phyloP scores from a whole-genome alignment of 2,329 filamentous ascomycete genomes.

The Chaetomiaceae sp. region DNA sequence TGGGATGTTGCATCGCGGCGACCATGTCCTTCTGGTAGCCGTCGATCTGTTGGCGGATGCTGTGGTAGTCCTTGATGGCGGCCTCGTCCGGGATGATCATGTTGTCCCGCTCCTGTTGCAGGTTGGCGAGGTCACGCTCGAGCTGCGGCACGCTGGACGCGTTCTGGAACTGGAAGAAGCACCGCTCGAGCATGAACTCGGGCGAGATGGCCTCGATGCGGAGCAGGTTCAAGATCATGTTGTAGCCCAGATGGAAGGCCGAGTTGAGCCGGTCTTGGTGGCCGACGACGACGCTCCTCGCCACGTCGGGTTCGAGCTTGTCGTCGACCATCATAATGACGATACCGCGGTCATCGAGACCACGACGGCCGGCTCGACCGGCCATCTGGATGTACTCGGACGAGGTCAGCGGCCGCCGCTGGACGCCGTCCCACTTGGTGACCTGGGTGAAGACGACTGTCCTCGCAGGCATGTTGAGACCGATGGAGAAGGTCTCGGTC shows the following conservation, averaged over 20 bases:
- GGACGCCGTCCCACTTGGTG: slow-evolving; percentile 85
- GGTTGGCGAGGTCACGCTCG: slow-evolving; percentile 74
- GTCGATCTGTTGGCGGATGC: slow-evolving; percentile 77
- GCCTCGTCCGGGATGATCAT: slow-evolving; percentile 80
- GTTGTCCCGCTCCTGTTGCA: slow-evolving; percentile 69
- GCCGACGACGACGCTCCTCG: slow-evolving; percentile 91
- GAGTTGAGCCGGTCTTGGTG: slow-evolving; percentile 97
- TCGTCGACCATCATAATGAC: slow-evolving; percentile 99
- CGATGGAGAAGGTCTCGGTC: slow-evolving; percentile 98
- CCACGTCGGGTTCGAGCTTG: slow-evolving; percentile 90
- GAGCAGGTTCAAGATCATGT: slow-evolving; percentile 96
- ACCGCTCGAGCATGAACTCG: slow-evolving; percentile 97
- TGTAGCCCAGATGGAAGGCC: slow-evolving; percentile 95
- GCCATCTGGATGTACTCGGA: slow-evolving; percentile 99
- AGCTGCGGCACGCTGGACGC: slow-evolving; percentile 77
- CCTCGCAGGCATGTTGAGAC: slow-evolving; percentile 98
- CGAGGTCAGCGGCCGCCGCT: slow-evolving; percentile 77
- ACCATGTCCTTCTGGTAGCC: slow-evolving; percentile 85
- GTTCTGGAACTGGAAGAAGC: slow-evolving; percentile 98
- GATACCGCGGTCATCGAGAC: slow-evolving; percentile 94
- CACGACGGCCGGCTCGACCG: slow-evolving; percentile 90
- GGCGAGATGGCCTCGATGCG: slow-evolving; percentile 99
- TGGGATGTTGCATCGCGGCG: slow-evolving; percentile 84
- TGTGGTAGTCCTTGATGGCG: slow-evolving; percentile 91
- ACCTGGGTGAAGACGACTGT: slow-evolving; percentile 99